These are phyloP conservation scores for Pleurotus tuber-regium DNA, from an alignment of 768 basidiomycete genomes.

Conservation along the genomic window DNA sequence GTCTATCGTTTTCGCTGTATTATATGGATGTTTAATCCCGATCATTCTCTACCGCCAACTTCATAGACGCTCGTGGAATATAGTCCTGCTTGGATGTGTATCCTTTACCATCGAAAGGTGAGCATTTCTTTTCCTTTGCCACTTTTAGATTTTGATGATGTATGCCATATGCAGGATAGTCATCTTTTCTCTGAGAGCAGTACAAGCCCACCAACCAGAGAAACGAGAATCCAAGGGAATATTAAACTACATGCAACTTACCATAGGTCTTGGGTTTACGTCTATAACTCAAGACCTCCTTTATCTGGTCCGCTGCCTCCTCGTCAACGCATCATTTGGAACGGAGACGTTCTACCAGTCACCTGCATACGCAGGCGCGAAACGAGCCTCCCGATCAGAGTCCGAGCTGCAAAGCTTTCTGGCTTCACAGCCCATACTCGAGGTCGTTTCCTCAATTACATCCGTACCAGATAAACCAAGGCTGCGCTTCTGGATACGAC, in stretches of 20 bases:
- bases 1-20: conserved; percentile 37
- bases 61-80: conserved; percentile 31
- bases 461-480: conserved; percentile 24
- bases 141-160: not conserved
- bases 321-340: conserved; percentile 38
- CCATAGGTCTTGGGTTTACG: conserved; percentile 31
- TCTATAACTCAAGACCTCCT: conserved; percentile 32
- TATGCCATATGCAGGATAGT: conserved; percentile 23
- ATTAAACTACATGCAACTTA: conserved; percentile 23
- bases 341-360: conserved; percentile 26
- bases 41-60: conserved; percentile 32
- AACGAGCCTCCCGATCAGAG: conserved; percentile 9
- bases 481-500: conserved; percentile 26
- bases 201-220: conserved; percentile 8
- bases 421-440: conserved; percentile 18
- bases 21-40: conserved; percentile 36
- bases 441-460: conserved; percentile 15
- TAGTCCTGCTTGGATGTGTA: conserved; percentile 31
- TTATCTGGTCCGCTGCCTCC: conserved; percentile 32
- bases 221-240: conserved; percentile 13
- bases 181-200: conserved; percentile 29
- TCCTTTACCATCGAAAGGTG: conserved; percentile 37
- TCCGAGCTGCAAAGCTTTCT: conserved; percentile 11
- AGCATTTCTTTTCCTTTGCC: not conserved
- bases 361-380: conserved; percentile 21